Base-by-base conservation (phyloP, 1,284 basidiomycete species). In the Boletus sp. region DNA sequence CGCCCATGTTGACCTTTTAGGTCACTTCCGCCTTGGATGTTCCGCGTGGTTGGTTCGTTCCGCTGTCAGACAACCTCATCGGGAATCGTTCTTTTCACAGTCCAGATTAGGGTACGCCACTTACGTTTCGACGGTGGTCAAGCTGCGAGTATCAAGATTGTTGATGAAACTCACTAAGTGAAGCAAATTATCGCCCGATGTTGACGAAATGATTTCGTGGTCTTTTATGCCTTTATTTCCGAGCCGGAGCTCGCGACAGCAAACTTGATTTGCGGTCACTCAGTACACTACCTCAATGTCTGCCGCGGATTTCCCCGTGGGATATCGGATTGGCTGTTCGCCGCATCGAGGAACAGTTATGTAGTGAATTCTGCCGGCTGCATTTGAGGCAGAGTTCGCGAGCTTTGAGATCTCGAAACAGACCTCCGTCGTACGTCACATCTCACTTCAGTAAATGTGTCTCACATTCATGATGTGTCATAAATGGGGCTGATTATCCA, bases 31-130 rank as follows among this genome's bases (percentile, higher is more conserved):
- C 17, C 23, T 27, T 42, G 22, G 47, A 16, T 26, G n/a, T 44
- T 61, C 57, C 62, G 61, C 65, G 62, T 66, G 70, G 59, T 65
- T 64, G 74, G 79, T 69, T 81, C 80, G 79, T 81, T 81, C 80
- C 72, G 78, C 68, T 81, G 79, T 81, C 79, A 71, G 61, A 81
- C 71, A 81, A 65, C 29, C n/a, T 16, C 16, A 32, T 25, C 30
- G 20, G n/a, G 17, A 29, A 34, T n/a, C 26, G 2, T 40, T 25
- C n/a, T 23, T 12, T 37, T 40, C 17, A 17, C 17, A 16, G 27
- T 12, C n/a, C 22, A 20, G 23, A 35, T 16, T 30, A 23, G 5
- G 22, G 5, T 17, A 44, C 25, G 36, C 41, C 22, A 39, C 30
- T 61, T 59, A 45, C 27, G 50, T 52, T 35, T 36, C 22, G 13